These are phyloP conservation scores for Wickerhamomyces sp. DNA, from an alignment of 1,139 yeast genomes.

Conservation along the genomic window DNA sequence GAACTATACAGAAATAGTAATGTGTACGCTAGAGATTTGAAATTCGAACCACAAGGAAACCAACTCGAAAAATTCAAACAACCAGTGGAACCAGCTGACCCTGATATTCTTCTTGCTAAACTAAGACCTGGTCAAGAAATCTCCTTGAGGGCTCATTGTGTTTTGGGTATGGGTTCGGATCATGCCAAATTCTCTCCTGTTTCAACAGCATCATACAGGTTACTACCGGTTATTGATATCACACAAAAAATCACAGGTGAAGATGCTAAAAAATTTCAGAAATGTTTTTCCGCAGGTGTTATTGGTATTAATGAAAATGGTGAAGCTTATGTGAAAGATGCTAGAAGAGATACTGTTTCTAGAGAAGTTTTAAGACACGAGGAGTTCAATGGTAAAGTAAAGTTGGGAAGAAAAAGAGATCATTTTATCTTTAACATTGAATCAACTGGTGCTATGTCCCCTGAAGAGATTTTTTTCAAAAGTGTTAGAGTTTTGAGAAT, in stretches of 20 bases:
- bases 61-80: conserved; percentile 64
- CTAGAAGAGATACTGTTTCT: conserved; percentile 93
- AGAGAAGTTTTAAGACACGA: conserved; percentile 93
- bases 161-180: conserved; percentile 87
- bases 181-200: conserved; percentile 98
- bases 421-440: conserved; percentile 93
- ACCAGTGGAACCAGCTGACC: conserved; percentile 78
- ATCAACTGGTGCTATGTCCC: conserved; percentile 94
- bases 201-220: conserved; percentile 93
- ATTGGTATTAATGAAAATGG: conserved; percentile 66
- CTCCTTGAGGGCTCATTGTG: conserved; percentile 82
- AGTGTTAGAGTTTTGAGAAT: conserved; percentile 78
- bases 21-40: conserved; percentile 84
- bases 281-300: conserved; percentile 92
- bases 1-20: conserved; percentile 77
- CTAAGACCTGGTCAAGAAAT: conserved; percentile 97
- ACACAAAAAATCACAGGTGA: conserved; percentile 69
- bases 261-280: conserved; percentile 72
- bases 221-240: conserved; percentile 87
- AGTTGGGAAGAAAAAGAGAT: conserved; percentile 85
- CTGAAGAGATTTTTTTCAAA: conserved; percentile 91
- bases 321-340: conserved; percentile 76
- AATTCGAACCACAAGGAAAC: conserved; percentile 87
- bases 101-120: conserved; percentile 85
- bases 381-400: conserved; percentile 84